Evolutionary conservation across 192 early-diverging fungal species (phyloP), one percentile per base, ranked within the genome.

Genomic region (Backusella sp.): DNA sequence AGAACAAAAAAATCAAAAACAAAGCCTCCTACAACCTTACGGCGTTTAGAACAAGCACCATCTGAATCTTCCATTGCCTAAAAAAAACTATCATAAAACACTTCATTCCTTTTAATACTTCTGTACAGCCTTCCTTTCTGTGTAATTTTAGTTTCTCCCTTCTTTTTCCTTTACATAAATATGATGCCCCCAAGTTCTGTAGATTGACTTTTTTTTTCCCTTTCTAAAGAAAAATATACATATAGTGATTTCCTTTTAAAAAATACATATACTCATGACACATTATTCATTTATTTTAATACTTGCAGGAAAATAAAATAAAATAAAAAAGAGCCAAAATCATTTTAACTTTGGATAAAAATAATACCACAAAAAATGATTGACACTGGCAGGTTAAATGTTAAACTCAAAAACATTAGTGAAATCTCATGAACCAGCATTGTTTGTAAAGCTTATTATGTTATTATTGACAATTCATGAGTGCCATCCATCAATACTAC

Each of bases 11-110:
- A 71, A 49, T 26, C 39, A 5, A 71, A 41, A 6, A 8, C 42
- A 26, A 39, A 49, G 23, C 70, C 41, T 30, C 26, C 35, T 17
- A 7, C 44, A 1, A 39, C 70, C 0, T 71, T 71, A 30, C 23
- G 70, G 28, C 41, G 39, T 46, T 39, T 70, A 44, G 68, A 70
- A 12, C 68, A 70, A 42, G 68, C 68, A 37, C 68, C 68, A 23
- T 26, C 34, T 15, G 66, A 68, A n/a, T 32, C 66, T 30, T 35
- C 35, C 35, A n/a, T 68, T 17, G 28, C 32, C 8, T 68, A 68
- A 35, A n/a, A 35, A n/a, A 68, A n/a, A 6, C 6, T 36, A n/a
- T 30, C 28, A 19, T 34, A 68, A 68, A 68, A 1, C 15, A 19
- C 15, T 36, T 35, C 66, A 68, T 36, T 35, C 66, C 35, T 36